Evolutionary conservation across 805 yeast species (phyloP), one percentile per base, ranked within the genome.

Genomic region (Diddensiella caesifluorescens): DNA sequence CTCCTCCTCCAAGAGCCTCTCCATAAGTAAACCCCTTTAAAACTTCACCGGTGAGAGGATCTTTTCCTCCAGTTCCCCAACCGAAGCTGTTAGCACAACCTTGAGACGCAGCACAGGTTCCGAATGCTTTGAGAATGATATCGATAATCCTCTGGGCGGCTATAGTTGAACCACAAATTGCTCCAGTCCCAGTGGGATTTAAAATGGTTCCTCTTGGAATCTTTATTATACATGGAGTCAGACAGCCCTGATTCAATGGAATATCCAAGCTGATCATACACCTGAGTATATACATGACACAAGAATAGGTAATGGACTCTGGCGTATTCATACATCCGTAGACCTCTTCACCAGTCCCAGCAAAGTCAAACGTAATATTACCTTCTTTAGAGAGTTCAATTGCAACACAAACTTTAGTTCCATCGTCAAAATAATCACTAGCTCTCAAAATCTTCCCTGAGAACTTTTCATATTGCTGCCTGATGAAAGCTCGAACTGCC

Each of bases 41-140:
- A 4, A 33, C 28, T 22, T 36, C 35, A 10, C 45, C 45, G 16
- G 38, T 29, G 10, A 33, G 22, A 5, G 40, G 33, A 20, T 33
- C 38, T 45, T 74, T 72, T 35, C 87, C 92, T 48, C 81, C 85
- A 22, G 74, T 75, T 20, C 96, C 97, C 67, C 88, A 89, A 0
- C 95, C 88, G 52, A 89, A 77, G 63, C 89, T 90, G 63, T 90
- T 90, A 61, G 95, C 85, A 48, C 90, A 86, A 32, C 96, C 95
- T 64, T 90, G 97, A 0, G 96, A 88, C 49, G 87, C 96, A 2
- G 96, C 96, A 65, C 86, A 83, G 4, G 87, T 85, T 47, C 75
- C 73, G 58, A 90, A 88, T 0, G 97, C 90, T 55, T 81, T 82
- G 54, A 90, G 69, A 32, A 90, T 75, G 2, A 83, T 89, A 63